Evolutionary conservation across 2,329 filamentous ascomycete genomes (phyloP).

Genomic region (Fusarium kyushuense): DNA sequence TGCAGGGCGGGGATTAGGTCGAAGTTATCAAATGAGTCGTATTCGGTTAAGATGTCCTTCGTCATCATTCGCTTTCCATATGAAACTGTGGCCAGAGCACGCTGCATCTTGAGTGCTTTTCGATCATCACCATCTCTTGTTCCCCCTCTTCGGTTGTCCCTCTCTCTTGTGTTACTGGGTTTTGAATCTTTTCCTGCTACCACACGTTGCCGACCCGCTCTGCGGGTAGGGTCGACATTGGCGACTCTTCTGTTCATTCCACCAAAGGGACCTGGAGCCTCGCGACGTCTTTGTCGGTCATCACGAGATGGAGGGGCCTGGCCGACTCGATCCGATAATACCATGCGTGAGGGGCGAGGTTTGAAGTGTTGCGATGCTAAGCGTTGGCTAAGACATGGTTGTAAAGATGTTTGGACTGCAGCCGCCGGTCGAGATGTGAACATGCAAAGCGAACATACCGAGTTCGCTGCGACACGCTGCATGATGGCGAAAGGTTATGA

Average conservation of each 20-base stretch:
- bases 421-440: constrained; percentile 30
- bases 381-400: constrained; percentile 53
- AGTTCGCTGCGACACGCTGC: constrained; percentile 41
- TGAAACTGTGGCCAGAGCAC: constrained; percentile 78
- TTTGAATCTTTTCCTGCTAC: constrained; percentile 34
- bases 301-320: constrained; percentile 54
- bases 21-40: constrained; percentile 86
- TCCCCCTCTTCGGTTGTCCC: constrained; percentile 53
- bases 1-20: constrained; percentile 78
- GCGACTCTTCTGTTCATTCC: constrained; percentile 68
- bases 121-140: constrained; percentile 54
- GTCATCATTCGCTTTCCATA: constrained; percentile 73
- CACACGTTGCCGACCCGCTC: constrained; percentile 31
- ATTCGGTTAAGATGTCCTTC: constrained; percentile 69
- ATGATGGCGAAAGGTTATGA: constrained; percentile 28
- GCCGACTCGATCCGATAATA: constrained; percentile 66
- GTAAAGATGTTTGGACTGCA: constrained; percentile 34
- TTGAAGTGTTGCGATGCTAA: constrained; percentile 53
- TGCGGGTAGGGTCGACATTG: constrained; percentile 50
- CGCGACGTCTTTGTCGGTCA: constrained; percentile 54
- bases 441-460: constrained; percentile 45
- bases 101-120: constrained; percentile 96
- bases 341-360: constrained; percentile 66
- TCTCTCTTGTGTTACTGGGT: constrained; percentile 45
- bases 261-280: constrained; percentile 62